Base-by-base conservation (phyloP, 1,139 yeast genomes). In the Arxiozyma bovina region DNA sequence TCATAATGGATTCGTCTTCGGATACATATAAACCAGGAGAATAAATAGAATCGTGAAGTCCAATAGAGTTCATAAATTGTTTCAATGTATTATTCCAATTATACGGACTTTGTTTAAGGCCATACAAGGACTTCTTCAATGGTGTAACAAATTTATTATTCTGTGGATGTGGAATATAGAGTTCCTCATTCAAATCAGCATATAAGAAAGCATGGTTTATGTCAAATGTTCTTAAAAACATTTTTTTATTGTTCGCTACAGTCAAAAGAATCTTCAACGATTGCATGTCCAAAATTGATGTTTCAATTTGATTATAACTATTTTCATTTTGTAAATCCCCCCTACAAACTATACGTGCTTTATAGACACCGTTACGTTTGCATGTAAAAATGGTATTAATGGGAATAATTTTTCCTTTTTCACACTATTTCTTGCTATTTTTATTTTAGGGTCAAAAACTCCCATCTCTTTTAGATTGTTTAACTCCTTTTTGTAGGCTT, bases 171-270 rank as follows among this genome's bases (percentile, higher is more conserved):
- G 53, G 47, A 11, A 46, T 42, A 42, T 46, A 50, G 22, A 54
- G 42, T 21, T 44, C 54, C 34, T 47, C 55, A 20, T 51, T 38
- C 42, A 54, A 44, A 21, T 41, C 38, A 20, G 54, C 50, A 51
- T 48, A 54, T 40, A 53, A 22, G 15, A 47, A 53, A 43, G 54
- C 50, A 44, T 51, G 52, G 15, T 51, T 48, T 30, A 54, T 54
- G 30, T 54, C 50, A 4, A 51, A 21, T 6, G 52, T 54, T 41
- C 45, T 15, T 7, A 54, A 15, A 6, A 25, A 6, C 51, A 54
- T 25, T 17, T 45, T 51, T 17, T 22, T 44, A 21, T 54, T 54
- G 44, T 54, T 54, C 4, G 54, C 51, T 22, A 52, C 17, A 27
- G 50, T 54, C n/a, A 48, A 34, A 7, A 54, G 38, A 12, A 54